Percentiles rank a stretch among this genome's conserved stretches.
phyloP scores from a whole-genome alignment of 257 asterid species.

The Ophiorrhiza pumila region DNA sequence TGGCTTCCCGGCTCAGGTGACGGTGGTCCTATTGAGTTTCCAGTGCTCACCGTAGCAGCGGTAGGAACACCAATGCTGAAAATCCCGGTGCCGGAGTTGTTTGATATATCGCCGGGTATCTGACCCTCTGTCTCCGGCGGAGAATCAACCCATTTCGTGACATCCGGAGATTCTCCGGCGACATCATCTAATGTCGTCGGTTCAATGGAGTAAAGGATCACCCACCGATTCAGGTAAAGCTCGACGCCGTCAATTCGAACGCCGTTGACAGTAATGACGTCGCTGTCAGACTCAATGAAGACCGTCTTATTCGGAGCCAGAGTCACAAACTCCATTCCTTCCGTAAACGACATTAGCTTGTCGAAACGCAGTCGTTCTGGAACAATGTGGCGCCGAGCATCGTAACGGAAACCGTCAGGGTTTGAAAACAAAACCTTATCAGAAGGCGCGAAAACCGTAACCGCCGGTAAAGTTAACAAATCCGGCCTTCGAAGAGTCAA shows the following conservation, averaged over 20 bases:
- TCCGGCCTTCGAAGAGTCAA: slow-evolving; percentile 40
- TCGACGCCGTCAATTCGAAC: slow-evolving; percentile 38
- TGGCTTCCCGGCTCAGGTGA: slow-evolving; percentile 9
- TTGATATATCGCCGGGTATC: neutral
- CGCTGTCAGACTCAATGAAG: slow-evolving; percentile 26
- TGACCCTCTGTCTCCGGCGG: slow-evolving; percentile 13
- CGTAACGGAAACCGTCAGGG: slow-evolving; percentile 45
- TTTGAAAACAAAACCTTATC: slow-evolving; percentile 42
- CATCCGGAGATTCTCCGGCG: slow-evolving; percentile 13
- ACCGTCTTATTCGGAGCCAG: slow-evolving; percentile 47
- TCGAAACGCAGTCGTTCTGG: slow-evolving; percentile 43
- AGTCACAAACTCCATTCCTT: slow-evolving; percentile 33
- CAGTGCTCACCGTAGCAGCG: neutral
- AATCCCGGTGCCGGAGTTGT: too few species aligned
- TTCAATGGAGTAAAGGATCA: slow-evolving; percentile 46
- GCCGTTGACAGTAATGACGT: slow-evolving; percentile 45
- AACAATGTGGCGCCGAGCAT: slow-evolving; percentile 59
- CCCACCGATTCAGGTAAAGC: slow-evolving; percentile 65
- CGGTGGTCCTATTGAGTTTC: slow-evolving; percentile 9
- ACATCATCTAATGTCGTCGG: slow-evolving; percentile 44
- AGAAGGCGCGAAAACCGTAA: slow-evolving; percentile 60
- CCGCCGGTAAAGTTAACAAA: slow-evolving; percentile 38
- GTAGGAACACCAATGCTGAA: neutral
- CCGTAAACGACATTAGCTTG: slow-evolving; percentile 21
- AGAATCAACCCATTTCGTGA: neutral